These are phyloP conservation scores for Vigna angularis DNA, from an alignment of 306 rosid species.

Conservation along the genomic window DNA sequence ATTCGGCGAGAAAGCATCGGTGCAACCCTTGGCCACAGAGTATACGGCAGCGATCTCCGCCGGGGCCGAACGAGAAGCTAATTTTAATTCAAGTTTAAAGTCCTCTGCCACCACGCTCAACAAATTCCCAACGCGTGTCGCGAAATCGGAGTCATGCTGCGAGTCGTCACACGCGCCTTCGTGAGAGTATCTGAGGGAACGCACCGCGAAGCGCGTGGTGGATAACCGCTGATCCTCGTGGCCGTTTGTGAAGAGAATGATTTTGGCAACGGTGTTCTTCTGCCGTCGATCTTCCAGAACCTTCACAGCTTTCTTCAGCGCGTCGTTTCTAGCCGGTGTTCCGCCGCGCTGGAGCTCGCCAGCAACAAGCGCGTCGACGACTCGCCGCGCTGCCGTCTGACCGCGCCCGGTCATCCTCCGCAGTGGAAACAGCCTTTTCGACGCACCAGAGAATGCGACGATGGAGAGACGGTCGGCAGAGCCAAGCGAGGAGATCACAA, in stretches of 20 bases:
- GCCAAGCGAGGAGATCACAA: constrained; percentile 71
- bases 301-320: constrained; percentile 82
- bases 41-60: constrained; percentile 69
- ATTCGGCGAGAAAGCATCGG: constrained; percentile 47
- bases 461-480: constrained; percentile 83
- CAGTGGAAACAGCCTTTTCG: constrained; percentile 78
- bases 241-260: constrained; percentile 59
- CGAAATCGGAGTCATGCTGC: constrained; percentile 49
- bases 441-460: constrained; percentile 69
- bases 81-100: constrained; percentile 61
- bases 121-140: constrained; percentile 52
- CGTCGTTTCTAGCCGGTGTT: constrained; percentile 61
- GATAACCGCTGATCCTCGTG: constrained; percentile 42
- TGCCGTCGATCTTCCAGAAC: constrained; percentile 91
- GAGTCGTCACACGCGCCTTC: constrained; percentile 17
- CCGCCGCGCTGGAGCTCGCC: constrained; percentile 52
- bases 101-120: constrained; percentile 69
- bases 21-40: constrained; percentile 48
- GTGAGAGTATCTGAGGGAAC: background rate
- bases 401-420: constrained; percentile 76
- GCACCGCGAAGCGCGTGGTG: constrained; percentile 67
- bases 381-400: constrained; percentile 59
- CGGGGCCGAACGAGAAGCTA: constrained; percentile 25
- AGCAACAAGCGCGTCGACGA: constrained; percentile 41
- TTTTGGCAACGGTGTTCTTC: constrained; percentile 65